Evolutionary conservation across 768 basidiomycete species (phyloP).

Genomic region (Xanthoconium stramineum): DNA sequence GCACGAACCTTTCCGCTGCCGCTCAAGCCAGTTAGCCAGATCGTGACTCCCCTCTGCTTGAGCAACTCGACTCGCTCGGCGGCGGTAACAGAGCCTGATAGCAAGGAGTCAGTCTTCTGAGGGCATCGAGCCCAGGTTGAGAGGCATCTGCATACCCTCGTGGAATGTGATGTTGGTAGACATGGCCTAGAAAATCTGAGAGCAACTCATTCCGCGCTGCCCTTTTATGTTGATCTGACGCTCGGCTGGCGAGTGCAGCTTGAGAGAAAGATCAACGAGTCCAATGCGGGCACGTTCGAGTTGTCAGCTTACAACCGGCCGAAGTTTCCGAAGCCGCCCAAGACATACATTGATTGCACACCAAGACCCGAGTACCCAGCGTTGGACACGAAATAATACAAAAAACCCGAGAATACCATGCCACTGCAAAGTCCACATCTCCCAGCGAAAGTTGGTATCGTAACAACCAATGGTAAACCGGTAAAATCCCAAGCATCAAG

Average conservation of each 20-base stretch:
- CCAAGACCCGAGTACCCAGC: neutral
- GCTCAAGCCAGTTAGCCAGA: constrained; percentile 96
- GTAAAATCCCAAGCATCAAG: constrained; percentile 7
- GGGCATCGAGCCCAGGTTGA: neutral
- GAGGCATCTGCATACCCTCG: constrained; percentile 40
- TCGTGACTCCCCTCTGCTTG: constrained; percentile 81
- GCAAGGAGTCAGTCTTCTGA: neutral
- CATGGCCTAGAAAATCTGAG: constrained; percentile 21
- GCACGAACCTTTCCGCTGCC: constrained; percentile 84
- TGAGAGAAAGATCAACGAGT: constrained; percentile 12
- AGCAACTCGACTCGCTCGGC: constrained; percentile 67
- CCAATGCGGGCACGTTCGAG: neutral
- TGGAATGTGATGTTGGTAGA: constrained; percentile 65
- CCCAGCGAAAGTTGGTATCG: constrained; percentile 17
- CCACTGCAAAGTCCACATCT: constrained; percentile 24
- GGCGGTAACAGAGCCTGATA: constrained; percentile 64
- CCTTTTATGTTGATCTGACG: constrained; percentile 10
- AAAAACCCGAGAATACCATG: neutral
- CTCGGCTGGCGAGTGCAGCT: neutral
- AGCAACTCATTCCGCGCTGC: neutral
- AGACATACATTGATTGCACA: neutral
- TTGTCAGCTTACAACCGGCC: constrained; percentile 2
- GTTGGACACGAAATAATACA: constrained; percentile 2
- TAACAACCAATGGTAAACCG: neutral
- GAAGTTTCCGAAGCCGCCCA: constrained; percentile 10